Conservation (phyloP, 2,329 filamentous ascomycete genomes). For the Aspergillus pseudoglaucus region DNA sequence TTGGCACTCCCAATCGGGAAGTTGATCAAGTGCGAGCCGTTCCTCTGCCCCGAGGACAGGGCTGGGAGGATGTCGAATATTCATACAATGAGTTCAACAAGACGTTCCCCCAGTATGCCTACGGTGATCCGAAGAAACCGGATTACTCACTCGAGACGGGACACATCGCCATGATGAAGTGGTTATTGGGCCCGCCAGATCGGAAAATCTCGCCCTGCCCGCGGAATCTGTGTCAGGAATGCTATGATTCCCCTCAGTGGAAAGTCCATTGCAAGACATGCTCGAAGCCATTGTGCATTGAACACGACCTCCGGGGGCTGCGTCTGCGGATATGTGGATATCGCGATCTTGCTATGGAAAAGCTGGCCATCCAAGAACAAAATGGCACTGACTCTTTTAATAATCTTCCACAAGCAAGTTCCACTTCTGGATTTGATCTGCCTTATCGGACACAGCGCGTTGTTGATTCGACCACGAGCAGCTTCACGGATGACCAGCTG, state of each 20-base stretch:
- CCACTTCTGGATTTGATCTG: constrained; percentile 20
- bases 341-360: constrained; percentile 48
- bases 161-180: constrained; percentile 39
- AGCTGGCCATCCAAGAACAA: constrained; percentile 30
- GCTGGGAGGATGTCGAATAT: constrained; percentile 52
- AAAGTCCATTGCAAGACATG: constrained; percentile 54
- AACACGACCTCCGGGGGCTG: constrained; percentile 53
- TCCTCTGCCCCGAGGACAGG: constrained; percentile 48
- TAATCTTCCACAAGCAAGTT: constrained; percentile 8
- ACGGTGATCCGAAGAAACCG: constrained; percentile 32
- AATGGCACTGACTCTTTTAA: constrained; percentile 7
- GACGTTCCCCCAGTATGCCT: constrained; percentile 34
- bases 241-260: constrained; percentile 53
- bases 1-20: constrained; percentile 48
- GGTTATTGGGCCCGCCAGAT: constrained; percentile 44
- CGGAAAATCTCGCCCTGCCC: constrained; percentile 45
- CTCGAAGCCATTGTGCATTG: constrained; percentile 52
- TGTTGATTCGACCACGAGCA: constrained; percentile 27
- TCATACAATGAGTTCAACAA: constrained; percentile 37
- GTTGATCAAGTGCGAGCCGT: constrained; percentile 52
- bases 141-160: constrained; percentile 35
- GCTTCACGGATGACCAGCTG: constrained; percentile 28
- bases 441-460: constrained; percentile 25
- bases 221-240: constrained; percentile 52
- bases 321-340: constrained; percentile 54